phyloP scores from a whole-genome alignment of 129 eudicot genomes.

The Flaveria sonorensis region DNA sequence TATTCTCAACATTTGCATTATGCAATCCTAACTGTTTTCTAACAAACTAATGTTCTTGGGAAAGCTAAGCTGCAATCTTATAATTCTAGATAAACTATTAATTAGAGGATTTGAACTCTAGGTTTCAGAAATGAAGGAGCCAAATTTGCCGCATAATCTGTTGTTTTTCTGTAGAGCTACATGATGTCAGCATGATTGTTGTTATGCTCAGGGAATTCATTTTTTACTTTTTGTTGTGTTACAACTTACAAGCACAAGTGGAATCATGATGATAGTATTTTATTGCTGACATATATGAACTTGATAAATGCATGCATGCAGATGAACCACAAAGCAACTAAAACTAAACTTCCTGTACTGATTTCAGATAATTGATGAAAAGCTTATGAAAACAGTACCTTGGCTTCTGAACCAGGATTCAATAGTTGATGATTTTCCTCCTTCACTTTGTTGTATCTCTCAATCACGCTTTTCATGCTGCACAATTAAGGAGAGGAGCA shows the following conservation, averaged over 20 bases:
- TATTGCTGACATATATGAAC: neutral
- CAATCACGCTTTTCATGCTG: conserved; percentile 59
- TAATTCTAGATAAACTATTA: too few species aligned
- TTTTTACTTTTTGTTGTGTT: neutral
- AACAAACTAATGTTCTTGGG: too few species aligned
- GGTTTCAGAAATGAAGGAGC: neutral
- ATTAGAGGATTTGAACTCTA: too few species aligned
- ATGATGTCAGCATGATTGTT: neutral
- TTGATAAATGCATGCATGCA: conserved; percentile 8
- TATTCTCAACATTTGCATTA: too few species aligned
- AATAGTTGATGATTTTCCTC: conserved; percentile 49
- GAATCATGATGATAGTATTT: conserved; percentile 6
- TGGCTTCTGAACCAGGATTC: conserved; percentile 54
- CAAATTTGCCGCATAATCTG: neutral
- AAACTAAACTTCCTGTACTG: neutral
- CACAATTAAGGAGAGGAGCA: conserved; percentile 1
- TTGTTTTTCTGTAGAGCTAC: neutral
- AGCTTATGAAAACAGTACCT: conserved; percentile 22
- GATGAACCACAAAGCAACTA: conserved; percentile 17
- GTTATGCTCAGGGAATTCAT: neutral
- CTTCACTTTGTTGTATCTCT: conserved; percentile 49
- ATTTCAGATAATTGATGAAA: too few species aligned
- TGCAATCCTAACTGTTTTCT: too few species aligned
- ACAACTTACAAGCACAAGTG: neutral
- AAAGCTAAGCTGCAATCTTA: too few species aligned